Evolutionary conservation across 495 filamentous ascomycete genomes (phyloP), one percentile per base, ranked within the genome.

Genomic region (Xylaria curta): DNA sequence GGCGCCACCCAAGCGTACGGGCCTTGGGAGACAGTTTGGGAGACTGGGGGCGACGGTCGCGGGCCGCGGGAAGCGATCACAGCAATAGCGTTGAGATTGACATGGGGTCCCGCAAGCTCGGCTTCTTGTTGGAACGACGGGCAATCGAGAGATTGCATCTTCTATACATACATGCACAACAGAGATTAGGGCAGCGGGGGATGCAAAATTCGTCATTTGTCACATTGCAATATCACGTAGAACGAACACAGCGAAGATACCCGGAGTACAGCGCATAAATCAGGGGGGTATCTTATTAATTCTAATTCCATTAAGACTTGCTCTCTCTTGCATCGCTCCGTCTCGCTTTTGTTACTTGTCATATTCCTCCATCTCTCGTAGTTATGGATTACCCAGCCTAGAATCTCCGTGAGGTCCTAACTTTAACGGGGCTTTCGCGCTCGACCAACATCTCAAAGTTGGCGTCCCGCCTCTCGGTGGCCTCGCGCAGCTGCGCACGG

Each of bases 11-110:
- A 92, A 90, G 76, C 84, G 89, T 71, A 88, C 88, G 4, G 88
- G 90, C 72, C 81, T 94, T 62, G 86, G 91, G 17, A 91, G 84
- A 66, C 85, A 93, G 75, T 86, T 94, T 75, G 91, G 91, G 24
- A 82, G 92, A 67, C 79, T 94, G 17, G 87, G 87, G 42, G 87
- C 88, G 69, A 90, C 89, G 3, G 92, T 93, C 72, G 86, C 89
- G 46, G 85, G 90, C 24, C 83, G 86, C 76, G 81, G 84, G 68
- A 85, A 84, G 76, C 81, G 85, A 74, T 79, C 80, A 58, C 79
- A 82, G 72, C 78, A 80, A 74, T 72, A 70, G 68, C 74, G 71
- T 72, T 76, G 62, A 64, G 24, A 74, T 69, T 76, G 61, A 58
- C 15, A 9, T 40, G 66, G 40, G 8, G 40, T 47, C 44, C 54